These are phyloP conservation scores for Hemerocallis citrina DNA, from an alignment of 106 monocot species.

Conservation along the genomic window DNA sequence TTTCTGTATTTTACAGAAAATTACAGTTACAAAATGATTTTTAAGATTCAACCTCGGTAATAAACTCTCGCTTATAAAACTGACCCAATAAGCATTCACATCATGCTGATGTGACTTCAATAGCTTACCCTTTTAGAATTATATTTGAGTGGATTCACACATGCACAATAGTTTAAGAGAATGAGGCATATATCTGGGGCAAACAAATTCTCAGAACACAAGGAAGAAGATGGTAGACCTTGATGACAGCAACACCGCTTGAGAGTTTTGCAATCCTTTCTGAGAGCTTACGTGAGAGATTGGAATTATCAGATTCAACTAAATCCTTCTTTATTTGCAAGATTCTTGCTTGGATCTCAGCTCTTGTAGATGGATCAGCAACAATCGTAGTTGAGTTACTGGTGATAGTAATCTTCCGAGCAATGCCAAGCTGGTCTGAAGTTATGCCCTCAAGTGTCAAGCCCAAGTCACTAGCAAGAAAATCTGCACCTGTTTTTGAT, in stretches of 20 bases:
- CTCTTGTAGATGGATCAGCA: slow-evolving; percentile 65
- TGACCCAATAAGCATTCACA: too few species aligned
- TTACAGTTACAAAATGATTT: too few species aligned
- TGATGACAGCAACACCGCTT: slow-evolving; percentile 87
- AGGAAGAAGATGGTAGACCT: slow-evolving; percentile 40
- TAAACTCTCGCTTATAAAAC: too few species aligned
- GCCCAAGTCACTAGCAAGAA: slow-evolving; percentile 88
- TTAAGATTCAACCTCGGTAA: too few species aligned
- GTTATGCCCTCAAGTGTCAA: slow-evolving; percentile 56
- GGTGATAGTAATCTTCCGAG: slow-evolving; percentile 81
- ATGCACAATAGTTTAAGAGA: too few species aligned
- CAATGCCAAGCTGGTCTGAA: slow-evolving; percentile 89
- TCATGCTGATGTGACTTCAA: too few species aligned
- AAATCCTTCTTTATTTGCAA: slow-evolving; percentile 92
- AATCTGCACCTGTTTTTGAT: slow-evolving; percentile 81
- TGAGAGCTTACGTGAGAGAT: slow-evolving; percentile 64
- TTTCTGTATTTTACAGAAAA: too few species aligned
- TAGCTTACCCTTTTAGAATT: too few species aligned
- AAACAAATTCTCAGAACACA: too few species aligned
- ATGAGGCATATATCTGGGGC: too few species aligned
- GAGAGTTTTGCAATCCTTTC: slow-evolving; percentile 92
- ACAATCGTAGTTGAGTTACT: slow-evolving; percentile 84
- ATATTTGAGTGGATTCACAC: too few species aligned
- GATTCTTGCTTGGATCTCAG: slow-evolving; percentile 94
- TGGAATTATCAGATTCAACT: slow-evolving; percentile 48